Evolutionary conservation across 257 asterid species (phyloP).

Genomic region (Lithospermum erythrorhizon): DNA sequence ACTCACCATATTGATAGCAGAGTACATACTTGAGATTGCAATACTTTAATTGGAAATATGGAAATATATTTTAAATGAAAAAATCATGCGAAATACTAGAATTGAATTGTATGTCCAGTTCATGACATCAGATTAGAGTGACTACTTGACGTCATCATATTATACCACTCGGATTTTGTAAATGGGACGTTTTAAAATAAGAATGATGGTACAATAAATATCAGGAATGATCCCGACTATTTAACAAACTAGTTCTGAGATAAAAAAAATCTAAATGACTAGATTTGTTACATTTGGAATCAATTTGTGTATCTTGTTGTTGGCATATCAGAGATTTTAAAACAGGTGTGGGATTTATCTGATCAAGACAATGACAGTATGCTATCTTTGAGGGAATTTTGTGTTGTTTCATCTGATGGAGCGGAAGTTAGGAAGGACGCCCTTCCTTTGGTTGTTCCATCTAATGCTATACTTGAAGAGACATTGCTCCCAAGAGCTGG

Average conservation of each 20-base stretch:
- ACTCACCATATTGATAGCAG: not conserved
- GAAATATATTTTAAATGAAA: not conserved
- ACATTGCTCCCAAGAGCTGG: conserved; percentile 36
- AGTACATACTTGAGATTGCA: not conserved
- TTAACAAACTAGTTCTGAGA: not conserved
- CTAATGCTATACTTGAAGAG: conserved; percentile 54
- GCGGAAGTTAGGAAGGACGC: conserved; percentile 82
- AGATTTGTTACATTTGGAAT: too few species aligned
- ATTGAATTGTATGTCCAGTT: not conserved
- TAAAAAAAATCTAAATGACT: too few species aligned
- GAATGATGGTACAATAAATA: not conserved
- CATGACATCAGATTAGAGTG: not conserved
- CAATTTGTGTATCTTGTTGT: conserved; percentile 7
- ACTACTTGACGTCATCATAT: too few species aligned
- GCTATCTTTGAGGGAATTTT: conserved; percentile 89
- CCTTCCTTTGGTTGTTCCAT: conserved; percentile 67
- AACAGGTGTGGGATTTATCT: conserved; percentile 96
- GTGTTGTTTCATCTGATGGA: conserved; percentile 96
- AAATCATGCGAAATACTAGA: not conserved
- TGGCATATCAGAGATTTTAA: conserved; percentile 67
- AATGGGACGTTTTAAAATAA: not conserved
- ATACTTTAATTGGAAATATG: not conserved
- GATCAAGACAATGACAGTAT: conserved; percentile 96
- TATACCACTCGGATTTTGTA: not conserved
- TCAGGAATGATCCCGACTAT: too few species aligned